Evolutionary conservation across 2,329 filamentous ascomycete genomes (phyloP), one percentile per base, ranked within the genome.

Genomic region (Pyrenophora seminiperda): DNA sequence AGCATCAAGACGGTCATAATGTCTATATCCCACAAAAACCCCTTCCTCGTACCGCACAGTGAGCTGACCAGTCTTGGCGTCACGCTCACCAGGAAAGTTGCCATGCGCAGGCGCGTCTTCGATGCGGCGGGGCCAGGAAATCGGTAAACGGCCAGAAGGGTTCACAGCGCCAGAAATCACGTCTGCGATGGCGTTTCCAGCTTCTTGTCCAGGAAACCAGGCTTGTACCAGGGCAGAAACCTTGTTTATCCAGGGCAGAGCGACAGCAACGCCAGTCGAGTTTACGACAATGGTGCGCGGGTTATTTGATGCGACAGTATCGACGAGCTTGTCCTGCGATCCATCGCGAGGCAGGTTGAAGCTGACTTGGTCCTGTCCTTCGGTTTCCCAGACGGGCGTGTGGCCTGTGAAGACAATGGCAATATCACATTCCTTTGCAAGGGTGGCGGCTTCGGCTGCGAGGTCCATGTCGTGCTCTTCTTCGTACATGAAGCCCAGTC

Each of bases 231-330:
- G 70, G 5, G 67, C 68, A 5, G 67, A 55, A n/a, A 73, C 58
- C 22, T 69, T 66, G 56, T 82, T 76, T 1, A 79, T 79, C 88
- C 86, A 90, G 14, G 86, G 86, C 80, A 88, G 85, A 1, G 81
- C 80, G 13, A 89, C 81, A 0, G 89, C 89, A 0, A 88, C 90
- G 29, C 89, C 90, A 0, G 87, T 90, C 62, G 92, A 89, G 66
- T 90, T 84, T 1, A 92, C 86, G 1, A 94, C 83, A 1, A 84
- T 83, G 1, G 87, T 86, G 47, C 86, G 86, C 3, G 85, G 77
- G 68, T 92, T 91, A 0, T 79, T 86, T 0, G 79, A 79, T 4
- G 85, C 77, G 0, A 93, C 83, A 1, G 83, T 82, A 10, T 78
- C 69, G 61, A 93, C 88, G 4, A 90, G 79, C 30, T 81, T 79